Percentiles rank a stretch among this genome's conserved stretches.
Conservation (phyloP, 768 basidiomycete species). For the Russula dissimulans region DNA sequence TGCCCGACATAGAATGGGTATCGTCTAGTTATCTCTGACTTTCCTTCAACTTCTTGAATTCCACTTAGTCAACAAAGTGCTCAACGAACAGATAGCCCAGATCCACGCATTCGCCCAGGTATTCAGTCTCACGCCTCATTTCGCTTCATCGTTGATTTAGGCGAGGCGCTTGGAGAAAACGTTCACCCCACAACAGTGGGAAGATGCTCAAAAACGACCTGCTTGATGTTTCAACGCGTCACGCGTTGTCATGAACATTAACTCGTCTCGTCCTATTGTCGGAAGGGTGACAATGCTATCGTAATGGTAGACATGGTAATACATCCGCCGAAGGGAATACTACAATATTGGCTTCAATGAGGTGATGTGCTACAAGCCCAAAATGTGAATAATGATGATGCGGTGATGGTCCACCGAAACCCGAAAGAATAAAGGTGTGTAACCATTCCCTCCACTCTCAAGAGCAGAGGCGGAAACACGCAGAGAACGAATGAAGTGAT, state of each 20-base stretch:
- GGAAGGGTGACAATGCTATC: background rate
- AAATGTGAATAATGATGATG: background rate
- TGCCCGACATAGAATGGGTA: constrained; percentile 64
- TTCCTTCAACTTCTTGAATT: background rate
- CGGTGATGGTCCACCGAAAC: background rate
- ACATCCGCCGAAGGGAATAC: background rate
- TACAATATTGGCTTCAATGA: background rate
- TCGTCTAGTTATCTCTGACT: background rate
- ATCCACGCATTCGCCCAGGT: constrained; percentile 92
- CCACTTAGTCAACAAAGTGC: constrained; percentile 57
- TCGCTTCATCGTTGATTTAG: background rate
- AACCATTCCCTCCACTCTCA: background rate
- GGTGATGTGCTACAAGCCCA: background rate
- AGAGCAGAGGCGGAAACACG: background rate
- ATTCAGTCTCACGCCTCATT: constrained; percentile 8
- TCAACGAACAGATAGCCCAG: constrained; percentile 66
- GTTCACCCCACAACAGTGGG: constrained; percentile 59
- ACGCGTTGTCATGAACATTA: background rate
- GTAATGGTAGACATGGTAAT: background rate
- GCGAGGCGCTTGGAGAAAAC: constrained; percentile 44
- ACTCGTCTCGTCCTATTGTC: background rate
- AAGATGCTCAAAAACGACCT: constrained; percentile 33
- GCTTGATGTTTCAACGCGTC: background rate
- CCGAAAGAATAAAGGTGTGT: background rate
- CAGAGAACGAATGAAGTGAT: background rate